Evolutionary conservation across 805 yeast genomes (phyloP).

Genomic region (Lipomyces spencermartinsiae): DNA sequence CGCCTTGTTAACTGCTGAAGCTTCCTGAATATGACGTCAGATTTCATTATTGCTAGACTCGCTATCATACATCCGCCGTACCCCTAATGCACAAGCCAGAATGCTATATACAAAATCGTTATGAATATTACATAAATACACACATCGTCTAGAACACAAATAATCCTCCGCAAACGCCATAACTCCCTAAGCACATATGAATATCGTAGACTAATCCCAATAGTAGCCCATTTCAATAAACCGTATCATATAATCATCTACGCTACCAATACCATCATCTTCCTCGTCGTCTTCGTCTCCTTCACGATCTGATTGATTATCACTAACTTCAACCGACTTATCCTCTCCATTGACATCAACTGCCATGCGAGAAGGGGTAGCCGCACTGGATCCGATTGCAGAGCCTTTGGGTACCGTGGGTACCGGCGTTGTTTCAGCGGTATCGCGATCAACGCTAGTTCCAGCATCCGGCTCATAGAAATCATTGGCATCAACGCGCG

Average conservation of each 20-base stretch:
- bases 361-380: constrained; percentile 11
- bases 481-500: constrained; percentile 82
- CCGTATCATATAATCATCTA: constrained; percentile 95
- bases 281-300: constrained; percentile 56
- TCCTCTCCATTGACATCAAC: constrained; percentile 52
- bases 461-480: constrained; percentile 49
- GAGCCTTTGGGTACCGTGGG: constrained; percentile 1
- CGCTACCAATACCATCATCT: constrained; percentile 68
- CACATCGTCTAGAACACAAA: neutral
- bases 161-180: constrained; percentile 2
- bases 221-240: constrained; percentile 62
- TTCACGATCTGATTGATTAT: constrained; percentile 30
- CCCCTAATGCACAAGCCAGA: neutral
- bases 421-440: constrained; percentile 34
- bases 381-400: constrained; percentile 6
- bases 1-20: too few species aligned
- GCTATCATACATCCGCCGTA: neutral
- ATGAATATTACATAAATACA: neutral
- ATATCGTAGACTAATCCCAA: constrained; percentile 27
- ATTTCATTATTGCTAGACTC: neutral
- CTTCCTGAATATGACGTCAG: neutral
- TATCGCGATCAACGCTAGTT: neutral
- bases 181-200: neutral
- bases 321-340: constrained; percentile 40
- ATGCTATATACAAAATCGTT: neutral